A percentile compares a stretch with the other conserved stretches of the same genome.
These are phyloP conservation scores for Wickerhamiella sergipiensis DNA, from an alignment of 805 yeast genomes.

Conservation along the genomic window DNA sequence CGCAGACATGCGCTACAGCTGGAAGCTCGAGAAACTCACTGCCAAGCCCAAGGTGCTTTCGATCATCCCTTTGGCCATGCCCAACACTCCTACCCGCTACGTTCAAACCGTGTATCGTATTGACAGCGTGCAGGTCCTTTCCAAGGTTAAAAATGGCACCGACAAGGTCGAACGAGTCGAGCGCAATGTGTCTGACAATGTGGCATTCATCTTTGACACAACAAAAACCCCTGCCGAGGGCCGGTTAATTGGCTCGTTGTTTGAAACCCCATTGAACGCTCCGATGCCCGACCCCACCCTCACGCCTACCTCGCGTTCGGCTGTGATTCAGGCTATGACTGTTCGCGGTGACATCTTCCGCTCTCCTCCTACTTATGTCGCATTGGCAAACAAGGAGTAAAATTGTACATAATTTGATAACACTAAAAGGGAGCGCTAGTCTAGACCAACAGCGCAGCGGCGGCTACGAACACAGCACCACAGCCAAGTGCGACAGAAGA, in stretches of 20 bases:
- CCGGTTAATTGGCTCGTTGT: constrained; percentile 50
- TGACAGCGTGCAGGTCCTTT: constrained; percentile 46
- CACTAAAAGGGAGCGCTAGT: not conserved
- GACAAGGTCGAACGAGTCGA: constrained; percentile 34
- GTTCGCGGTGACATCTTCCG: constrained; percentile 27
- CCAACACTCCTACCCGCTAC: constrained; percentile 39
- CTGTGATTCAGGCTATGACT: constrained; percentile 24
- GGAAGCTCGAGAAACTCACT: constrained; percentile 66
- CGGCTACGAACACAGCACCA: not conserved
- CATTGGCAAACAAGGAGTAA: constrained; percentile 4
- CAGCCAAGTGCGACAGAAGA: not conserved
- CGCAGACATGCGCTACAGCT: constrained; percentile 41
- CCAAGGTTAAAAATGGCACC: constrained; percentile 33
- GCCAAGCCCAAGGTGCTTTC: constrained; percentile 58
- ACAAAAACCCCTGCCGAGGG: constrained; percentile 37
- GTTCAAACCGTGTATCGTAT: constrained; percentile 52
- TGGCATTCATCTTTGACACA: constrained; percentile 50
- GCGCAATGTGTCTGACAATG: constrained; percentile 45
- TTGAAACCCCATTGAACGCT: constrained; percentile 34
- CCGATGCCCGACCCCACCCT: constrained; percentile 23
- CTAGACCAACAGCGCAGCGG: not conserved
- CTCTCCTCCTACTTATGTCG: constrained; percentile 19
- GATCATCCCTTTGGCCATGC: constrained; percentile 52
- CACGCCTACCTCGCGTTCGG: constrained; percentile 16
- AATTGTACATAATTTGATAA: not conserved